Evolutionary conservation across 257 asterid genomes (phyloP), one percentile per base, ranked within the genome.

Genomic region (Rehmannia glutinosa): DNA sequence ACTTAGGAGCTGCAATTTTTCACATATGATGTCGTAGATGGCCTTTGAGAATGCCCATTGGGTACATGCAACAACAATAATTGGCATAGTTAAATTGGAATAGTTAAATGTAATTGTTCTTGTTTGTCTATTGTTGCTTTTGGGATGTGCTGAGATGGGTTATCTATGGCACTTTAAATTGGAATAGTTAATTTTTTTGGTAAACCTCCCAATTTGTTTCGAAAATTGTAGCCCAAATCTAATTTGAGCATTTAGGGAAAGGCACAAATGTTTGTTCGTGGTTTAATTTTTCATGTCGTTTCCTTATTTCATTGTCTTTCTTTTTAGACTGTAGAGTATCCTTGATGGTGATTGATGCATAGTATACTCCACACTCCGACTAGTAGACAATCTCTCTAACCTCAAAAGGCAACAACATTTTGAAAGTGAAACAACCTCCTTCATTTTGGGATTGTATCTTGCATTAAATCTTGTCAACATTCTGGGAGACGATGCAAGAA

Each of bases 401-500:
- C 11, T 32, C 2, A 8, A 33, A 13, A 32, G 21, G 35, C 8
- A 23, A 50, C 8, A 24, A 6, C 8, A 49, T 1, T 28, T 28
- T 7, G n/a, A 15, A 15, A 15, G 1, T 2, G 20, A 42, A 42
- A 42, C 1, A 42, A 4, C 24, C 8, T 38, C 36, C 39, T 32
- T 55, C 20, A 63, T 16, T 25, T 30, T 59, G 54, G 98, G 98
- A 39, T 86, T 89, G 1, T 63, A 72, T 77, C 91, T 92, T 54
- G 96, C 97, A 1, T 25, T 75, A 1, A 91, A 92, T 63, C 65
- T 56, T 25, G 51, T 87, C 36, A 60, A 79, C 77, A 72, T 90
- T 42, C 75, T 92, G 21, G 97, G 91, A 12, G 84, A 77, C 2
- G 95, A 90, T 49, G 96, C 95, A 8, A 83, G 96, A 75, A 86